phyloP scores from a whole-genome alignment of 441 rosid genomes.

The Erodium chrysanthum region DNA sequence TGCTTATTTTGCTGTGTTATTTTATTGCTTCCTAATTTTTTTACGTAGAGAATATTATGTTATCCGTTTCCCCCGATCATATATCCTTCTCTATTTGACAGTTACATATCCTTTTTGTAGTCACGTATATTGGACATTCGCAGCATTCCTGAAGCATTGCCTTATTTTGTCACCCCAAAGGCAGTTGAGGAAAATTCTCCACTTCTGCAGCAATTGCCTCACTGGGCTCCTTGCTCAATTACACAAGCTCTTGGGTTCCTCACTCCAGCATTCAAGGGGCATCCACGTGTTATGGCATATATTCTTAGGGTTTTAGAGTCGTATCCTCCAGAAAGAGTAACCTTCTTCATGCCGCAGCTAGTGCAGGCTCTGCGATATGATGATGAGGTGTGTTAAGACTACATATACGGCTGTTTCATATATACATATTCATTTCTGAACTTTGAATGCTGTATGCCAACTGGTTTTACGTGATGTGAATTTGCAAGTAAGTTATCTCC shows the following conservation, averaged over 20 bases:
- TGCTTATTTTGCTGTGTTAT: too few species aligned
- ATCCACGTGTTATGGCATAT: constrained; percentile 99
- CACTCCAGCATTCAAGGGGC: constrained; percentile 85
- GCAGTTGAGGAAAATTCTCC: constrained; percentile 82
- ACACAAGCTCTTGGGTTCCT: constrained; percentile 90
- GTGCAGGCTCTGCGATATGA: constrained; percentile 92
- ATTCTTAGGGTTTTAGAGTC: constrained; percentile 92
- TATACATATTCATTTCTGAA: constrained; percentile 6
- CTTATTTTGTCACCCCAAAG: constrained; percentile 84
- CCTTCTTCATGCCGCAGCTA: constrained; percentile 97
- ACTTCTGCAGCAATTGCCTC: constrained; percentile 90
- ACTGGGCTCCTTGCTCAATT: constrained; percentile 96
- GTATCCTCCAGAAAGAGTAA: constrained; percentile 90
- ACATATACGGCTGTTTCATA: constrained; percentile 10
- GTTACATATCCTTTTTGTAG: constrained; percentile 33
- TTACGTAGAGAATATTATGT: neutral
- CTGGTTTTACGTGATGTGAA: neutral
- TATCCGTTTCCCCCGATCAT: neutral
- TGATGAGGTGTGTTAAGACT: constrained; percentile 53
- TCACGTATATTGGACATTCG: constrained; percentile 59
- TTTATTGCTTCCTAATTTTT: too few species aligned
- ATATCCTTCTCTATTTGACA: constrained; percentile 3
- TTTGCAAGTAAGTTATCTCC: too few species aligned
- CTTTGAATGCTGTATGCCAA: neutral
- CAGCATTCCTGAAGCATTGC: constrained; percentile 82